phyloP scores from a whole-genome alignment of 345 rosid genomes.

The Isatis tinctoria region DNA sequence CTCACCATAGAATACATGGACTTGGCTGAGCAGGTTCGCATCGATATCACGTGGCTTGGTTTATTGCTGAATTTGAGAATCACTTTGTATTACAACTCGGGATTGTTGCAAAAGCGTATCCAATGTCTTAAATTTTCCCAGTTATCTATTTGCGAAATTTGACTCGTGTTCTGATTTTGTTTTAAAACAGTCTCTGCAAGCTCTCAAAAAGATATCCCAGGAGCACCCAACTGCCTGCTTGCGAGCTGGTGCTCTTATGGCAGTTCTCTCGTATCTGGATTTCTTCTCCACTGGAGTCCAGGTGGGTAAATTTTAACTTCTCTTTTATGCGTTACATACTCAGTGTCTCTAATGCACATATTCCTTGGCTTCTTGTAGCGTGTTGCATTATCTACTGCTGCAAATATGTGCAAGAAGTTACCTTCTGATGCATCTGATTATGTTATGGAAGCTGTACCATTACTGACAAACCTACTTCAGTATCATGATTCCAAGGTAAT shows the following conservation, averaged over 20 bases:
- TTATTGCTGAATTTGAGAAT: background rate
- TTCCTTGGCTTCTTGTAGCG: constrained; percentile 48
- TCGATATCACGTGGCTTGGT: background rate
- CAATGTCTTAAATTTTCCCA: background rate
- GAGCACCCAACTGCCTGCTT: constrained; percentile 99
- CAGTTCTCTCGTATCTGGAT: constrained; percentile 97
- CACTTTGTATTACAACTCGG: background rate
- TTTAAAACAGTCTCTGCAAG: constrained; percentile 82
- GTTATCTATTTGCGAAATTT: background rate
- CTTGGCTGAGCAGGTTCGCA: constrained; percentile 95
- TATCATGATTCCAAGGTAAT: constrained; percentile 92
- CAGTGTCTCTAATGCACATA: constrained; percentile 6
- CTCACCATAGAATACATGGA: constrained; percentile 99
- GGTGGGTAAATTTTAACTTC: constrained; percentile 40
- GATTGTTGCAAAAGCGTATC: too few species aligned
- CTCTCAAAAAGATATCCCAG: constrained; percentile 97
- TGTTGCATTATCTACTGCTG: constrained; percentile 96
- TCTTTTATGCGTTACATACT: background rate
- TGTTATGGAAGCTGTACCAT: constrained; percentile 99
- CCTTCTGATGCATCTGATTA: constrained; percentile 99
- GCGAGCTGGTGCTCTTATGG: constrained; percentile 99
- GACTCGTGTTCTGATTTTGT: background rate
- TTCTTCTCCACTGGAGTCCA: constrained; percentile 99
- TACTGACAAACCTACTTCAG: constrained; percentile 94
- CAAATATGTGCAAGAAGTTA: constrained; percentile 99